Evolutionary conservation across 768 basidiomycete genomes (phyloP), one percentile per base, ranked within the genome.

Genomic region (Agrocybe praecox): DNA sequence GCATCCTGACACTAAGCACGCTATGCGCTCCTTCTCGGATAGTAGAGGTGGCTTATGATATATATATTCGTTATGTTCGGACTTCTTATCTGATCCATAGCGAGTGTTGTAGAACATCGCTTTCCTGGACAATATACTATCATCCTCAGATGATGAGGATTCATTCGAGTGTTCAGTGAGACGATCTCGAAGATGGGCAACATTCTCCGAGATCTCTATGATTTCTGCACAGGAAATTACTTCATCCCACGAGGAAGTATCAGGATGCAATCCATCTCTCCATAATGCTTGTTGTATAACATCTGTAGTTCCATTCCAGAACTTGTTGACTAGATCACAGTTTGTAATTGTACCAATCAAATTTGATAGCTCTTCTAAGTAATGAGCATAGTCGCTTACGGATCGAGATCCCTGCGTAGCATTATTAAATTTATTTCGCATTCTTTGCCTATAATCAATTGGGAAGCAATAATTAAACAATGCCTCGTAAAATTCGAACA

Each of bases 391-490:
- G 15, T 34, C 49, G 71, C 67, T 49, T 0, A 78, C 71, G 0
- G 62, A 65, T 3, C 62, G 64, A 6, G 64, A 54, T 14, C 65
- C 57, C 36, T 78, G 75, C 8, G 53, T 57, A 10, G 57, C 61
- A 0, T 47, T 23, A 1, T 59, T 33, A 0, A 79, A 60, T 18
- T 68, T 67, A 4, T 65, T 62, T 0, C 64, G 26, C 55, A 72
- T 73, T 19, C 69, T 36, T 17, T 49, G 22, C 2, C 23, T 19
- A 19, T 49, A 58, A 24, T 58, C 47, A 6, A 60, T 42, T 0
- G 76, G 75, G 56, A 77, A 78, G 26, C 74, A 75, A 19, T 71
- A 73, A 17, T 76, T 64, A 49, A 74, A 76, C 9, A 77, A 21
- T 43, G 63, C 70, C 0, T 46, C 19, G 45, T 72, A 74, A 56